phyloP scores from a whole-genome alignment of 805 yeast species.

The Starmerella sirachaensis region DNA sequence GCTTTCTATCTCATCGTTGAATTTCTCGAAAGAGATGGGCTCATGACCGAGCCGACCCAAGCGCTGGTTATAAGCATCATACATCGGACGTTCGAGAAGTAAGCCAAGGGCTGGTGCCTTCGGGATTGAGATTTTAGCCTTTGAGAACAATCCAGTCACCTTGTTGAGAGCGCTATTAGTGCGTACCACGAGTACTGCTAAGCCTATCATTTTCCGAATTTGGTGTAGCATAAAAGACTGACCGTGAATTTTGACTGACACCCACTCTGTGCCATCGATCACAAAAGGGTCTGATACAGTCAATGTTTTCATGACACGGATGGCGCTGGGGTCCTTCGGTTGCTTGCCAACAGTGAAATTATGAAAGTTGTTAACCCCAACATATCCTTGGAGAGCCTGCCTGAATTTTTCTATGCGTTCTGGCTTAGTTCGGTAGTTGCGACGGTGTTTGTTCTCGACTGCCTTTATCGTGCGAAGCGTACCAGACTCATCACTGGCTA shows the following conservation, averaged over 20 bases:
- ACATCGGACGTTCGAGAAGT: slow-evolving; percentile 81
- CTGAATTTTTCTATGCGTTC: slow-evolving; percentile 55
- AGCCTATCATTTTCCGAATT: slow-evolving; percentile 93
- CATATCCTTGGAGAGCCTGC: slow-evolving; percentile 55
- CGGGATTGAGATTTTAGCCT: slow-evolving; percentile 73
- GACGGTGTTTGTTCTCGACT: slow-evolving; percentile 54
- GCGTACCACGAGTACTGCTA: slow-evolving; percentile 78
- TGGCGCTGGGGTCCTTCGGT: slow-evolving; percentile 74
- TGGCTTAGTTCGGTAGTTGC: slow-evolving; percentile 52
- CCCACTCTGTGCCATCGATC: slow-evolving; percentile 92
- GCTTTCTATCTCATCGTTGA: slow-evolving; percentile 58
- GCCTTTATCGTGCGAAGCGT: slow-evolving; percentile 40
- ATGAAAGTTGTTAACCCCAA: slow-evolving; percentile 87
- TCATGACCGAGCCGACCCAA: slow-evolving; percentile 68
- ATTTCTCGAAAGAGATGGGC: slow-evolving; percentile 54
- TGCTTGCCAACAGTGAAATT: slow-evolving; percentile 74
- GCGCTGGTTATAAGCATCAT: slow-evolving; percentile 67
- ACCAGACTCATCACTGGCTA: slow-evolving; percentile 28
- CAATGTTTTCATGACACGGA: slow-evolving; percentile 67
- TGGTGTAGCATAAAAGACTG: slow-evolving; percentile 98
- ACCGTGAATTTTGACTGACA: slow-evolving; percentile 90
- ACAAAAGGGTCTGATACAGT: slow-evolving; percentile 79
- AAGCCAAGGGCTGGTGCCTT: slow-evolving; percentile 96
- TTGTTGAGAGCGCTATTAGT: slow-evolving; percentile 73
- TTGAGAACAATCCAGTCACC: slow-evolving; percentile 64